Evolutionary conservation across 73 alveolate genomes (phyloP).

Genomic region (Diophrys sp.): DNA sequence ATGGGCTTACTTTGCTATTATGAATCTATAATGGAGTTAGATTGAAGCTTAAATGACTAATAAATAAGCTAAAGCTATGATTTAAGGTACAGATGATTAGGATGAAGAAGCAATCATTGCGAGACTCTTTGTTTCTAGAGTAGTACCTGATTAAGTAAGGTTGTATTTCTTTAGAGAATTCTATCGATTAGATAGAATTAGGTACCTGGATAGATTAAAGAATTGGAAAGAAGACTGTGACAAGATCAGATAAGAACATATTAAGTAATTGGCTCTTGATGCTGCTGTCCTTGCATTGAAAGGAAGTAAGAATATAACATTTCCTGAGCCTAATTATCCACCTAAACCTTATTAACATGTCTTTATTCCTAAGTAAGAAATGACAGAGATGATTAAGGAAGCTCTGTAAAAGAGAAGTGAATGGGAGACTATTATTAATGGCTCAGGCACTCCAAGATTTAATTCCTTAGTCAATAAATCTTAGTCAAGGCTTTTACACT

Average conservation of each 20-base stretch:
- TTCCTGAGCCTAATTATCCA: background rate
- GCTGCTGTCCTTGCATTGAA: background rate
- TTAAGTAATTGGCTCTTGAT: background rate
- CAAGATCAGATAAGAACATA: background rate
- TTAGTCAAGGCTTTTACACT: too few species aligned
- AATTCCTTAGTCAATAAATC: too few species aligned
- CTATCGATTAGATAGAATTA: background rate
- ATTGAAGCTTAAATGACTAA: background rate
- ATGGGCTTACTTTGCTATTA: background rate
- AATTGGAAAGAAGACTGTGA: conserved; percentile 4
- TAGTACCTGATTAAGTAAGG: background rate
- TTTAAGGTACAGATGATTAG: background rate
- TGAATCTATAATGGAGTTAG: background rate
- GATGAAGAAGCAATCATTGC: background rate
- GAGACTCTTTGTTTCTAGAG: background rate
- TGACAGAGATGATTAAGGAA: background rate
- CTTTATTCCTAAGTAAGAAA: background rate
- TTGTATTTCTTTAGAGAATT: background rate
- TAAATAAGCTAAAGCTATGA: background rate
- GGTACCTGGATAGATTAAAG: background rate
- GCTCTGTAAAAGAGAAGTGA: conserved; percentile 3
- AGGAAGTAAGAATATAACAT: background rate
- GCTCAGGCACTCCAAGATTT: too few species aligned
- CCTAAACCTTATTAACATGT: conserved; percentile 8
- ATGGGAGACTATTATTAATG: background rate